phyloP scores from a whole-genome alignment of 495 filamentous ascomycete genomes.

The Umbilicaria muhlenbergii region DNA sequence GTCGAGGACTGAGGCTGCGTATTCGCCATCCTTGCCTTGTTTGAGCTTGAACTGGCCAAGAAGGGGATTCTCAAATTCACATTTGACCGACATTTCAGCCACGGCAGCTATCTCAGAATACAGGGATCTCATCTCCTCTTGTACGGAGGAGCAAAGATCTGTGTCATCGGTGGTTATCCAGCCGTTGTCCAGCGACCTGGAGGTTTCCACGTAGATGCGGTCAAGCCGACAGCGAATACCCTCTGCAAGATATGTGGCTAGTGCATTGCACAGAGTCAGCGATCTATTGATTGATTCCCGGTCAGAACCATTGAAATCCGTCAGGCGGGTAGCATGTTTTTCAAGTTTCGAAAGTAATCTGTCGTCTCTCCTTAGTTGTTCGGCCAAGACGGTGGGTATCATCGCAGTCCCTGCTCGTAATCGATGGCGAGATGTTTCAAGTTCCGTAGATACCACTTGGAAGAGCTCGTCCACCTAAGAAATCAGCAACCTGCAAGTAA shows the following conservation, averaged over 20 bases:
- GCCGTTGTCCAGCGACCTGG: neutral
- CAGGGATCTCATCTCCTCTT: constrained; percentile 13
- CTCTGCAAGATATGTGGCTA: constrained; percentile 10
- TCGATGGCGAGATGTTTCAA: constrained; percentile 7
- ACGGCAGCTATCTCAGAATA: constrained; percentile 16
- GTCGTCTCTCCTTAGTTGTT: constrained; percentile 15
- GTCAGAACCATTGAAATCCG: constrained; percentile 3
- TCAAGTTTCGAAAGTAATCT: constrained; percentile 14
- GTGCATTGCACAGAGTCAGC: constrained; percentile 3
- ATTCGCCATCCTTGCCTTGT: constrained; percentile 7
- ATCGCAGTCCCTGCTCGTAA: neutral
- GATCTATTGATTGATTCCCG: neutral
- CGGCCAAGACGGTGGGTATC: constrained; percentile 7
- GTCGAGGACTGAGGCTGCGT: constrained; percentile 9
- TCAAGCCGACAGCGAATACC: constrained; percentile 12
- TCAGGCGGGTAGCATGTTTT: constrained; percentile 4
- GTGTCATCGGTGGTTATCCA: constrained; percentile 1
- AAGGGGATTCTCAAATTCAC: constrained; percentile 13
- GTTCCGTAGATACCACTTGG: constrained; percentile 12
- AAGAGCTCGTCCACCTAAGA: constrained; percentile 11
- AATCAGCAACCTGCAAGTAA: constrained; percentile 11
- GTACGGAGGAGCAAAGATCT: constrained; percentile 3
- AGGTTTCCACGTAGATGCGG: constrained; percentile 11
- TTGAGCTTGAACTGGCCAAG: constrained; percentile 6
- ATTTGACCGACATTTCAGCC: constrained; percentile 12